A percentile compares a stretch with the other conserved stretches of the same genome.
Conservation (phyloP, 2,329 filamentous ascomycete species). For the Aspergillus sp. region DNA sequence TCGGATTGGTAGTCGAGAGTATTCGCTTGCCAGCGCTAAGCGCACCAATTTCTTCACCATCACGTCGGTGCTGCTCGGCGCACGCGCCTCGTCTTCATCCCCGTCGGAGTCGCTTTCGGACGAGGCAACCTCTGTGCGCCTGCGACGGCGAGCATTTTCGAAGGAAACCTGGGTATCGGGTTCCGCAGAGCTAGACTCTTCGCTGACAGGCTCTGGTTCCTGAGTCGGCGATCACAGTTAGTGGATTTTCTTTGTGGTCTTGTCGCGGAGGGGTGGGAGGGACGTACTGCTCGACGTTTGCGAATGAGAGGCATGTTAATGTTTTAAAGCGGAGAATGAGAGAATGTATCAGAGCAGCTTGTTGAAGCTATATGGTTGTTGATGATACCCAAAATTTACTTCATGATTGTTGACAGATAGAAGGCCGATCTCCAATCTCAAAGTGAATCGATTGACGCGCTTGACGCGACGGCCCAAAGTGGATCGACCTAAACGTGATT, state of each 20-base stretch:
- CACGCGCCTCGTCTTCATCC: conserved; percentile 19
- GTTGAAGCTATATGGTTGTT: background rate
- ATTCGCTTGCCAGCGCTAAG: conserved; percentile 61
- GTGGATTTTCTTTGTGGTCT: background rate
- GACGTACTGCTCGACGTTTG: conserved; percentile 32
- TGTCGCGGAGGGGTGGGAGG: background rate
- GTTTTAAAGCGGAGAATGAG: background rate
- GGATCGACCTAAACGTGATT: conserved; percentile 16
- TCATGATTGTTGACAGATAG: too few relatives aligned
- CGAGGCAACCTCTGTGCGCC: conserved; percentile 11
- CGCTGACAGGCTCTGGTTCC: conserved; percentile 9
- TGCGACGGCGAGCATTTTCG: conserved; percentile 12
- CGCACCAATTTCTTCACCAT: conserved; percentile 64
- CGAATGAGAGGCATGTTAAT: conserved; percentile 27
- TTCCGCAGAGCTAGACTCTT: conserved; percentile 7
- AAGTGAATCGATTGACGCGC: conserved; percentile 15
- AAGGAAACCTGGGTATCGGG: conserved; percentile 2
- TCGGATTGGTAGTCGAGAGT: conserved; percentile 57
- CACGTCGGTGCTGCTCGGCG: conserved; percentile 32
- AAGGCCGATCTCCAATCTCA: background rate
- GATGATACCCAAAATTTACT: too few relatives aligned
- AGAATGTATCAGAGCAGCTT: background rate
- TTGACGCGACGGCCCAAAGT: conserved; percentile 18
- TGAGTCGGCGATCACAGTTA: conserved; percentile 1
- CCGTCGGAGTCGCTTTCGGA: conserved; percentile 14